Evolutionary conservation across 129 eudicot species (phyloP).

Genomic region (Lonicera japonica): DNA sequence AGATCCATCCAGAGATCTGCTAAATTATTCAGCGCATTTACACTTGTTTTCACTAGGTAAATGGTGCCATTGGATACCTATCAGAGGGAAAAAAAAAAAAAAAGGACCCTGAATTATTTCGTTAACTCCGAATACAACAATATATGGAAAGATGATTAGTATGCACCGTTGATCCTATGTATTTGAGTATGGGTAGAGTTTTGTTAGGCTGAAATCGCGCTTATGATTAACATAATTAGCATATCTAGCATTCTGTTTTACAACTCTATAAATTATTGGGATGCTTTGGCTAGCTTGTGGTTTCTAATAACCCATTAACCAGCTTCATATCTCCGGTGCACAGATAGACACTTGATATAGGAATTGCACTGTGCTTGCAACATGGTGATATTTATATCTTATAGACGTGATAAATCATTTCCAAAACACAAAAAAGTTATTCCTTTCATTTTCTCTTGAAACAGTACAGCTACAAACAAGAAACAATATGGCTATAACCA

Average conservation of each 20-base stretch:
- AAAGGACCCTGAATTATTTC: too few species aligned
- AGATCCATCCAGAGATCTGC: too few species aligned
- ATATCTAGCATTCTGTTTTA: not conserved
- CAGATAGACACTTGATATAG: not conserved
- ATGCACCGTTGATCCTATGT: too few species aligned
- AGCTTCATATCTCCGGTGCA: not conserved
- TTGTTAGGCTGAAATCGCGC: too few species aligned
- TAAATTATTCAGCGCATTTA: too few species aligned
- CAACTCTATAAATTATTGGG: not conserved
- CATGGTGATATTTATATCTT: not conserved
- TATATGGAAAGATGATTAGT: too few species aligned
- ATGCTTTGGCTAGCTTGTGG: not conserved
- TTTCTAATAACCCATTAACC: not conserved
- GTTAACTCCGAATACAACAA: too few species aligned
- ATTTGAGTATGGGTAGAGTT: too few species aligned
- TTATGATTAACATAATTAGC: too few species aligned
- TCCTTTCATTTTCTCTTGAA: not conserved
- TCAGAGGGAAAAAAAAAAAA: too few species aligned
- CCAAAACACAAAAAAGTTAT: not conserved
- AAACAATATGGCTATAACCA: slow-evolving; percentile 3
- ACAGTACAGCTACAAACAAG: slow-evolving; percentile 12
- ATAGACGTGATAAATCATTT: not conserved
- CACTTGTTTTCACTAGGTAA: too few species aligned
- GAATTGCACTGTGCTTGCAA: not conserved
- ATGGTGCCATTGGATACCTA: too few species aligned